phyloP scores from a whole-genome alignment of 1,284 basidiomycete genomes.

The Sporisorium scitamineum region DNA sequence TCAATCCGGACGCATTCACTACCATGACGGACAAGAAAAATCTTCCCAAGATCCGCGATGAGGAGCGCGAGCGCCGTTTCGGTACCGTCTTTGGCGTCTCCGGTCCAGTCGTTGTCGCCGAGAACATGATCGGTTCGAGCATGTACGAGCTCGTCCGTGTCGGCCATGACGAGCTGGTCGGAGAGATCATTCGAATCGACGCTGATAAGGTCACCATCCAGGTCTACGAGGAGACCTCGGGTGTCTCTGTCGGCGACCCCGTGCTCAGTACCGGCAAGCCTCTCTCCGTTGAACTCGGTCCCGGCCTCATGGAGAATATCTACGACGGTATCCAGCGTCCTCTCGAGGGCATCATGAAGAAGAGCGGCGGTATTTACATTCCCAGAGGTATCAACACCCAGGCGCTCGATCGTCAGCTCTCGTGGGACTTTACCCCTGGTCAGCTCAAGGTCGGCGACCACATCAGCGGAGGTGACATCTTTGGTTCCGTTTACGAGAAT shows the following conservation, averaged over 20 bases:
- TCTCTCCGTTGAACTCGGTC: slow-evolving; percentile 95
- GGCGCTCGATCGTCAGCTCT: slow-evolving; percentile 85
- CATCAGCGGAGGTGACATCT: slow-evolving; percentile 95
- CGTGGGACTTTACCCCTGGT: slow-evolving; percentile 96
- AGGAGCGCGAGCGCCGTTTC: slow-evolving; percentile 63
- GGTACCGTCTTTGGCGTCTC: slow-evolving; percentile 67
- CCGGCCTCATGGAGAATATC: slow-evolving; percentile 97
- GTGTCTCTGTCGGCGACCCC: slow-evolving; percentile 93
- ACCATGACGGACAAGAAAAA: slow-evolving; percentile 65
- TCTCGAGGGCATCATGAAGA: slow-evolving; percentile 89
- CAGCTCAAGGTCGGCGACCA: slow-evolving; percentile 85
- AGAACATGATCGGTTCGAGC: slow-evolving; percentile 68
- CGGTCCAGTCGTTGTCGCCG: slow-evolving; percentile 68
- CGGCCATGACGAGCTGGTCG: slow-evolving; percentile 68
- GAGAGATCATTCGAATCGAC: slow-evolving; percentile 69
- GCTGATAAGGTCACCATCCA: slow-evolving; percentile 84
- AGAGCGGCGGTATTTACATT: slow-evolving; percentile 98
- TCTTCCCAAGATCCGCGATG: slow-evolving; percentile 67
- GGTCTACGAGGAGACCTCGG: slow-evolving; percentile 89
- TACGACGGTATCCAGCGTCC: slow-evolving; percentile 76
- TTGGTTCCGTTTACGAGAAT: slow-evolving; percentile 95
- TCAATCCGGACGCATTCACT: slow-evolving; percentile 30
- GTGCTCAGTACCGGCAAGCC: slow-evolving; percentile 97
- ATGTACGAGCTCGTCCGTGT: slow-evolving; percentile 70
- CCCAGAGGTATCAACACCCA: slow-evolving; percentile 93